Conservation (phyloP, 441 rosid species). For the Geranium incanum region DNA sequence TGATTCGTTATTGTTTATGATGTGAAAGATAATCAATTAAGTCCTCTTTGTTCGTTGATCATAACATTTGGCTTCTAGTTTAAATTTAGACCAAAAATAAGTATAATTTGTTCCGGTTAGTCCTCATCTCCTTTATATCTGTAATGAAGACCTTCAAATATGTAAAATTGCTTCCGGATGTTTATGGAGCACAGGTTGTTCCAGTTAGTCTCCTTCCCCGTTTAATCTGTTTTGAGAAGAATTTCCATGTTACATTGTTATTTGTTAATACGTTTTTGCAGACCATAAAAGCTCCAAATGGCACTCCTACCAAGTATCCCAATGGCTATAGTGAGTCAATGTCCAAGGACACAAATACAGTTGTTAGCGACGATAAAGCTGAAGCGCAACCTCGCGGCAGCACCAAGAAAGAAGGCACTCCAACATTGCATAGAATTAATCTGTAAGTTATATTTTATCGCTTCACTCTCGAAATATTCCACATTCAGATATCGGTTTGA, state of each 20-base stretch:
- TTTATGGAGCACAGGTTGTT: neutral
- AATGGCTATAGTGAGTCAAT: neutral
- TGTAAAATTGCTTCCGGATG: too few species aligned
- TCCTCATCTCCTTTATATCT: too few species aligned
- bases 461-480: neutral
- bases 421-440: constrained; percentile 58
- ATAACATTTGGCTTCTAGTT: neutral
- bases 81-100: too few species aligned
- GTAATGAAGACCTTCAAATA: too few species aligned
- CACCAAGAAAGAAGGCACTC: constrained; percentile 32
- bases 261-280: neutral
- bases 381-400: constrained; percentile 26
- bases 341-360: constrained; percentile 4
- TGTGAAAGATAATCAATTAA: neutral
- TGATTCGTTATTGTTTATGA: neutral
- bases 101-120: neutral
- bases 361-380: constrained; percentile 23
- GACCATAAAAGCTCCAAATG: neutral
- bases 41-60: neutral
- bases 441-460: constrained; percentile 42
- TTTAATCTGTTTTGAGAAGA: neutral
- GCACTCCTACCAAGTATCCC: neutral
- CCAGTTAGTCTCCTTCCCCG: neutral
- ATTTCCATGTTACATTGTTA: neutral
- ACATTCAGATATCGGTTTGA: neutral